Base-by-base conservation (phyloP, 2,329 filamentous ascomycete genomes). In the Chaetomium sp. region DNA sequence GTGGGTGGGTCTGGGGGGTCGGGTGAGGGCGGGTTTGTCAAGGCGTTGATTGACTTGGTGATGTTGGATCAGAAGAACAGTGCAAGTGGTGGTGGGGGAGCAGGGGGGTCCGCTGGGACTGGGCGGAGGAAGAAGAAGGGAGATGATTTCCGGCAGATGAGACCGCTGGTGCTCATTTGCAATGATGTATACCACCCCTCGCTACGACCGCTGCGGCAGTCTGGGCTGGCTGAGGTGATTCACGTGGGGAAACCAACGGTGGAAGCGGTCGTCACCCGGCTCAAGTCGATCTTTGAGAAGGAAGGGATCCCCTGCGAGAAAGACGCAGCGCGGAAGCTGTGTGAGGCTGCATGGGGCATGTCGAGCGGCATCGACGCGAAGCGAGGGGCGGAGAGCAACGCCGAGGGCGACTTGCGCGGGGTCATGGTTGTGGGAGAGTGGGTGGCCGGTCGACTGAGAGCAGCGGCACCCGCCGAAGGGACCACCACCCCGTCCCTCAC, bases 111-210 rank as follows among this genome's bases (percentile, higher is more conserved):
- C 8, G 62, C 70, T 7, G 59, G 68, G 6, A 38, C 53, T 43
- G 71, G 77, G 58, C 67, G 69, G 48, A 81, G 77, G 62, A 88
- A 84, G 71, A 89, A 82, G 70, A 92, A 90, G 68, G 86, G 86
- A 0, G 92, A 97, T 65, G 87, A 86, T 56, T 99, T 99, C 68
- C 82, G 88, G 43, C 80, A 96, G 59, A 81, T 95, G 72, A 81
- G 94, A 46, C 94, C 94, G 0, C 76, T 99, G 35, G 90, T 99
- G 50, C 77, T 99, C 48, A 94, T 99, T 64, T 99, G 94, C 75
- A 99, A 99, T 65, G 95, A 99, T 69, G 84, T 97, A 1, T 99
- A 99, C 67, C 91, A 96, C 63, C 86, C 92, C 4, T 89, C 91
- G 19, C 78, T 99, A 42, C 82, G 91, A 34, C 91, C 89, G 0